Evolutionary conservation across 305 asterid genomes (phyloP).

Genomic region (Fraxinus nigra): DNA sequence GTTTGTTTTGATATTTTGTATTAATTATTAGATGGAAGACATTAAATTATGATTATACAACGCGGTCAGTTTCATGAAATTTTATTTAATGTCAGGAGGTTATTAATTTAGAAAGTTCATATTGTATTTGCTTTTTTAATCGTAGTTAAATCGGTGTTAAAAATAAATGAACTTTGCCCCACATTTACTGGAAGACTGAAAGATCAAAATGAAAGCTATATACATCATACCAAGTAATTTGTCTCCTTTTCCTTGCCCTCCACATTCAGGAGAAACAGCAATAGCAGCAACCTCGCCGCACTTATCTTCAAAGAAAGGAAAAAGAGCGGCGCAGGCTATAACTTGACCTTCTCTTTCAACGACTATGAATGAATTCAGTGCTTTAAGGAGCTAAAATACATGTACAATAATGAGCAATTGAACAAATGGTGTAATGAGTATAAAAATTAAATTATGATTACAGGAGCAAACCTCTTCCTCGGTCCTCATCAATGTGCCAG

Average conservation of each 20-base stretch:
- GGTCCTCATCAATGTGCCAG: slow-evolving; percentile 80
- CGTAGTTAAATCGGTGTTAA: background rate
- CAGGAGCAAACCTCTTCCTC: slow-evolving; percentile 64
- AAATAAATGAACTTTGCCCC: background rate
- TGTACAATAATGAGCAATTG: slow-evolving; percentile 7
- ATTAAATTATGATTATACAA: background rate
- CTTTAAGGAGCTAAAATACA: slow-evolving; percentile 53
- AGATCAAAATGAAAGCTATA: background rate
- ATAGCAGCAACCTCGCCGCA: slow-evolving; percentile 97
- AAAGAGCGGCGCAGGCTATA: slow-evolving; percentile 86
- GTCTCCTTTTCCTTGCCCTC: slow-evolving; percentile 98
- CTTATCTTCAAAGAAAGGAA: slow-evolving; percentile 66
- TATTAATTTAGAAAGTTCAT: background rate
- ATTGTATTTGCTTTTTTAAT: background rate
- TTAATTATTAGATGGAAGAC: background rate
- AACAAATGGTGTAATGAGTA: slow-evolving; percentile 6
- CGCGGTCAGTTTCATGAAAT: background rate
- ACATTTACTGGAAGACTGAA: background rate
- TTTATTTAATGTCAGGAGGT: background rate
- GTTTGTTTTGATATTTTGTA: background rate
- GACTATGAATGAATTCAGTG: slow-evolving; percentile 63
- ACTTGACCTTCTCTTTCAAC: slow-evolving; percentile 95
- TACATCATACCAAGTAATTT: slow-evolving; percentile 74
- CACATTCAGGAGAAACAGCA: slow-evolving; percentile 97
- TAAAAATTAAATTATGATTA: slow-evolving; percentile 12